A percentile compares a stretch with the other conserved stretches of the same genome.
Evolutionary conservation across 192 early-diverging fungal genomes (phyloP).

Genomic region (Chytriomyces hyalinus): DNA sequence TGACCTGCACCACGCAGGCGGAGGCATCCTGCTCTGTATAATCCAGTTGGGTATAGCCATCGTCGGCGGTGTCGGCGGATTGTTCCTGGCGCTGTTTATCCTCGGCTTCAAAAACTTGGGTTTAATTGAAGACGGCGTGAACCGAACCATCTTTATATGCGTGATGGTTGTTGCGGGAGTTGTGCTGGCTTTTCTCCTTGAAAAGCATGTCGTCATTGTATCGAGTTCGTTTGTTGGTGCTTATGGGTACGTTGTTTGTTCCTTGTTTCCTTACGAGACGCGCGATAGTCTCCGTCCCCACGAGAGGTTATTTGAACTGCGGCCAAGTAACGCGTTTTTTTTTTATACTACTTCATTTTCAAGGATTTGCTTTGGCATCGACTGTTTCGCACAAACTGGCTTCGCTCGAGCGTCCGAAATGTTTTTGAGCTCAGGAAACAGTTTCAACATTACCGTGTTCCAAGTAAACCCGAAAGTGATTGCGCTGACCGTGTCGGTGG

Average conservation of each 20-base stretch:
- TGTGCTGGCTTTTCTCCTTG: constrained; percentile 64
- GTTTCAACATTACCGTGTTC: not conserved
- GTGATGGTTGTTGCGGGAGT: constrained; percentile 64
- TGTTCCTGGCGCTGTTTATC: constrained; percentile 33
- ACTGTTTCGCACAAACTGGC: constrained; percentile 77
- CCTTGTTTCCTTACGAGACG: not conserved
- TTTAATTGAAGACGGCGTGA: constrained; percentile 12
- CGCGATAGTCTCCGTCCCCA: not conserved
- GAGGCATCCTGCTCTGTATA: constrained; percentile 29
- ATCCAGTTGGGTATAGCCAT: constrained; percentile 20
- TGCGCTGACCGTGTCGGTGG: constrained; percentile 18
- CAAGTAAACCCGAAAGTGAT: constrained; percentile 21
- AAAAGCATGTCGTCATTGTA: constrained; percentile 68
- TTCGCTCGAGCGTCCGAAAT: constrained; percentile 52
- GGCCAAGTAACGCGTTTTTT: no score
- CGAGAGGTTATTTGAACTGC: no score
- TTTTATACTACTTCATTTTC: not conserved
- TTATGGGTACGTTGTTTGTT: constrained; percentile 46
- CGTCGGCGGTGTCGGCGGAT: constrained; percentile 30
- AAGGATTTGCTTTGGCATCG: constrained; percentile 75
- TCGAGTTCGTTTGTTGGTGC: constrained; percentile 76
- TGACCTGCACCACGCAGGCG: constrained; percentile 3
- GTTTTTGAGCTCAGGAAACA: constrained; percentile 24
- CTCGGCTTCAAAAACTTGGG: constrained; percentile 13
- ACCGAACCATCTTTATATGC: constrained; percentile 63